phyloP scores from a whole-genome alignment of 257 asterid genomes.

The Anisodus tanguticus region DNA sequence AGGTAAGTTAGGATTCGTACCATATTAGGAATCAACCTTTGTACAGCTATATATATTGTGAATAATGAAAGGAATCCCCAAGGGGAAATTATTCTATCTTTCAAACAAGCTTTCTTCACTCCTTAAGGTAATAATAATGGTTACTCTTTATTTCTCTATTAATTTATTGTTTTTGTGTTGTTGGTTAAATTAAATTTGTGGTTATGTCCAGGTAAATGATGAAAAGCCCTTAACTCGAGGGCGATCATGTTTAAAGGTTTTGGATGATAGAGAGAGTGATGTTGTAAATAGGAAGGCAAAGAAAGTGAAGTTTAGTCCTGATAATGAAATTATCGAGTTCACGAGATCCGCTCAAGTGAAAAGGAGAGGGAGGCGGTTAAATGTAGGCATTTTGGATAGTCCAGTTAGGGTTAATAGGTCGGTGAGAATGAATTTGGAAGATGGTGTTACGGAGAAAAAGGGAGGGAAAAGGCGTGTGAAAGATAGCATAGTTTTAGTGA shows the following conservation, averaged over 20 bases:
- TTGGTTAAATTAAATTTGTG: conserved; percentile 6
- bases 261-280: conserved; percentile 41
- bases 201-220: conserved; percentile 42
- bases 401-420: conserved; percentile 37
- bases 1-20: too few relatives aligned
- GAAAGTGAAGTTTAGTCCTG: conserved; percentile 69
- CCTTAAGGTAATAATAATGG: conserved; percentile 44
- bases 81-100: too few relatives aligned
- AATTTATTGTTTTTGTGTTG: not conserved
- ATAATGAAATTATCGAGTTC: conserved; percentile 57
- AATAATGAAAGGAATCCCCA: too few relatives aligned
- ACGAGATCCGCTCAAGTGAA: conserved; percentile 33
- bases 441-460: conserved; percentile 38
- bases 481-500: not conserved
- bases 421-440: conserved; percentile 32
- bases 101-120: conserved; percentile 50
- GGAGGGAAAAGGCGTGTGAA: conserved; percentile 24
- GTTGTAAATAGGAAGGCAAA: conserved; percentile 40
- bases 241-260: conserved; percentile 36
- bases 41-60: too few relatives aligned
- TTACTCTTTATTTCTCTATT: not conserved
- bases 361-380: conserved; percentile 20
- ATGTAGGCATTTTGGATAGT: conserved; percentile 28
- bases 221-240: conserved; percentile 43
- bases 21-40: too few relatives aligned